Percentiles rank a stretch among this genome's conserved stretches.
These are phyloP conservation scores for Telfairia occidentalis DNA, from an alignment of 331 rosid species.

Conservation along the genomic window DNA sequence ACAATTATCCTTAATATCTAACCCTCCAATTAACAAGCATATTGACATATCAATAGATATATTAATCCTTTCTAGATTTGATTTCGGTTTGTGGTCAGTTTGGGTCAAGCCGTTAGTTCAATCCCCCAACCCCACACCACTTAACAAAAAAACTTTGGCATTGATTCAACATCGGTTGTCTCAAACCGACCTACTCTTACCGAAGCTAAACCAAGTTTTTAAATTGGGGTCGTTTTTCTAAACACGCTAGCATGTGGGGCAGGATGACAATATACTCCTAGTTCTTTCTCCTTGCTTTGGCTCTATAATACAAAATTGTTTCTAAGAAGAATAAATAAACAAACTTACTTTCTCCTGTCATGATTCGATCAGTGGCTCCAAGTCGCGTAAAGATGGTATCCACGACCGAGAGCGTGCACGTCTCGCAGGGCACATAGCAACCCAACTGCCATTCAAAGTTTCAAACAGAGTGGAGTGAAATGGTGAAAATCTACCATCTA, in stretches of 20 bases:
- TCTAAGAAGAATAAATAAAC: neutral
- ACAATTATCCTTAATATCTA: no score
- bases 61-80: no score
- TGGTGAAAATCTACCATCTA: neutral
- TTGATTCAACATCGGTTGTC: no score
- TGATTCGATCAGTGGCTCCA: slow-evolving; percentile 91
- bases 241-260: neutral
- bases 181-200: no score
- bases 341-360: slow-evolving; percentile 96
- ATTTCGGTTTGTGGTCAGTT: no score
- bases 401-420: slow-evolving; percentile 60
- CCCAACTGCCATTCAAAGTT: slow-evolving; percentile 84
- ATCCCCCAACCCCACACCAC: no score
- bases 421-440: slow-evolving; percentile 81
- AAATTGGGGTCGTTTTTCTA: neutral
- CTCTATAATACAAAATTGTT: neutral
- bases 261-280: neutral
- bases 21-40: no score
- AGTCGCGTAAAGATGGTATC: slow-evolving; percentile 90
- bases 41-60: no score
- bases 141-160: no score
- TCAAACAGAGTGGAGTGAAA: neutral
- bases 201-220: no score
- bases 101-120: no score
- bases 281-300: neutral